Conservation (phyloP, 1,284 basidiomycete species). For the Anthracocystis panici-leucophaei region DNA sequence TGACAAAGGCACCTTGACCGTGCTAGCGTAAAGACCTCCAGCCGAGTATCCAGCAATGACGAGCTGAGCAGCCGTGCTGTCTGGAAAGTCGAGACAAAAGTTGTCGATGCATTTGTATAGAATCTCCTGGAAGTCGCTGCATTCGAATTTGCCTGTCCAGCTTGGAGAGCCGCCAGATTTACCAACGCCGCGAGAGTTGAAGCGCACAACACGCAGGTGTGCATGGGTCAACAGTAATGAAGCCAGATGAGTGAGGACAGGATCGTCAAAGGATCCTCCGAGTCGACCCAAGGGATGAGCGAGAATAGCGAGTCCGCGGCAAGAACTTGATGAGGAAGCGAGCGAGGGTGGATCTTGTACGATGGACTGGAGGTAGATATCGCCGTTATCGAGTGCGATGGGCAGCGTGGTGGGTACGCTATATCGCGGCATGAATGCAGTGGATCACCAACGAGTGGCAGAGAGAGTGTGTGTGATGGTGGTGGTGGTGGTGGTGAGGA, state of each 20-base stretch:
- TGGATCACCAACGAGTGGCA: not conserved
- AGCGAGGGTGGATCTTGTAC: slow-evolving; percentile 33
- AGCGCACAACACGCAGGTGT: slow-evolving; percentile 38
- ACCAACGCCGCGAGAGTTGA: slow-evolving; percentile 55
- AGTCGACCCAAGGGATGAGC: slow-evolving; percentile 46
- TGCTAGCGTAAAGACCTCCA: slow-evolving; percentile 42
- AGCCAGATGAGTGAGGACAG: slow-evolving; percentile 38
- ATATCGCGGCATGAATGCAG: slow-evolving; percentile 33
- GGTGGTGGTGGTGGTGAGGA: slow-evolving; percentile 3
- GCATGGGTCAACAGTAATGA: slow-evolving; percentile 23
- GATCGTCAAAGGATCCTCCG: slow-evolving; percentile 51
- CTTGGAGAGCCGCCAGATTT: slow-evolving; percentile 36
- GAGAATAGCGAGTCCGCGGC: slow-evolving; percentile 37
- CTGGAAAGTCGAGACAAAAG: slow-evolving; percentile 35
- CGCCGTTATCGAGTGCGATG: slow-evolving; percentile 31
- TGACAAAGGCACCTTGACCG: slow-evolving; percentile 9
- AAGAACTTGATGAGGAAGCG: slow-evolving; percentile 13
- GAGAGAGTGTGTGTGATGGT: not conserved
- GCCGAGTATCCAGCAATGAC: slow-evolving; percentile 47
- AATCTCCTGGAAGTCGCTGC: slow-evolving; percentile 47
- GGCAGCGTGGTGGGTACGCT: slow-evolving; percentile 26
- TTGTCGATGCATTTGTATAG: slow-evolving; percentile 33
- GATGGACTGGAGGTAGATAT: slow-evolving; percentile 38
- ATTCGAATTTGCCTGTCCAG: slow-evolving; percentile 51
- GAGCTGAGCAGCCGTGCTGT: slow-evolving; percentile 12